Evolutionary conservation across 306 rosid species (phyloP).

Genomic region (Vachellia pachyceras): DNA sequence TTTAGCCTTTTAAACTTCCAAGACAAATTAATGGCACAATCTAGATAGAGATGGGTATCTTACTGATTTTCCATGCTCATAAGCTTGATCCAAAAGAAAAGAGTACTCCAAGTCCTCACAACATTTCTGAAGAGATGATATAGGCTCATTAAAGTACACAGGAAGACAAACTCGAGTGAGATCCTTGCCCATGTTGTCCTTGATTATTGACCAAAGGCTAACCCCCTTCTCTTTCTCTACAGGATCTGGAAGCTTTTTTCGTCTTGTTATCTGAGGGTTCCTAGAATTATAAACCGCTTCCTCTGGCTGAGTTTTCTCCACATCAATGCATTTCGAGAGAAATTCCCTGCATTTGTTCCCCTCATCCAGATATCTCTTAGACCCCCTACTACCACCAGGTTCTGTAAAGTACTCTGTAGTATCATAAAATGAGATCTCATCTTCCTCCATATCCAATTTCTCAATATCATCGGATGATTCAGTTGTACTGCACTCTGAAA

Average conservation of each 20-base stretch:
- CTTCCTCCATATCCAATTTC: too few relatives aligned
- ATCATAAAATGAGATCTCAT: slow-evolving; percentile 36
- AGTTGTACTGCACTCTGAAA: slow-evolving; percentile 53
- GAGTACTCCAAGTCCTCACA: slow-evolving; percentile 97
- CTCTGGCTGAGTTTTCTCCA: slow-evolving; percentile 49
- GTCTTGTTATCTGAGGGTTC: slow-evolving; percentile 63
- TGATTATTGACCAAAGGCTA: slow-evolving; percentile 96
- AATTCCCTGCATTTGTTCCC: slow-evolving; percentile 43
- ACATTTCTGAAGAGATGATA: slow-evolving; percentile 96
- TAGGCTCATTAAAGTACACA: slow-evolving; percentile 97
- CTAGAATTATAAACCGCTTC: slow-evolving; percentile 42
- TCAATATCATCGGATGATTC: too few relatives aligned
- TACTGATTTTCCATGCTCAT: slow-evolving; percentile 87
- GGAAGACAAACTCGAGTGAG: slow-evolving; percentile 97
- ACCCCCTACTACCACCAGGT: slow-evolving; percentile 51
- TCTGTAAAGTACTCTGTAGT: slow-evolving; percentile 76
- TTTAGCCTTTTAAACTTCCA: slow-evolving; percentile 6
- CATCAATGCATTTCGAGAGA: slow-evolving; percentile 46
- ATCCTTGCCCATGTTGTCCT: slow-evolving; percentile 98
- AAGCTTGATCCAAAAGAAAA: slow-evolving; percentile 84
- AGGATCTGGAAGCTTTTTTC: slow-evolving; percentile 87
- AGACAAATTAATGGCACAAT: slow-evolving; percentile 12
- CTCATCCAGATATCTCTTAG: slow-evolving; percentile 47
- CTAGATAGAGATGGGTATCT: slow-evolving; percentile 28
- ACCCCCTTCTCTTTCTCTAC: slow-evolving; percentile 95